Conservation (phyloP, 345 rosid species). For the Trapa incisa region DNA sequence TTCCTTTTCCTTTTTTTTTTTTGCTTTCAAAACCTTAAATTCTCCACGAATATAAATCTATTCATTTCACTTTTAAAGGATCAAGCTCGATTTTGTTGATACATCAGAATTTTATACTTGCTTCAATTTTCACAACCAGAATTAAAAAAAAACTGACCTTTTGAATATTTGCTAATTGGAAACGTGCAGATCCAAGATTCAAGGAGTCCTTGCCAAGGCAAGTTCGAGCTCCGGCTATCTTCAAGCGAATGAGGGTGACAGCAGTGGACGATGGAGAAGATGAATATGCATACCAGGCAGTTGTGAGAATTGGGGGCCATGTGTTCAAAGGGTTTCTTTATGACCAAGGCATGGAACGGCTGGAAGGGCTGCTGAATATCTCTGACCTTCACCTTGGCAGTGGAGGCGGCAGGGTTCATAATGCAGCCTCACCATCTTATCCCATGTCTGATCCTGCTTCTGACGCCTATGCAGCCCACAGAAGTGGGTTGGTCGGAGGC, state of each 20-base stretch:
- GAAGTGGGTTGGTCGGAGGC: conserved; percentile 22
- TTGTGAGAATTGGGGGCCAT: conserved; percentile 80
- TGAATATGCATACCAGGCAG: conserved; percentile 87
- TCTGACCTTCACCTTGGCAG: conserved; percentile 82
- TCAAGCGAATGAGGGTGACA: conserved; percentile 88
- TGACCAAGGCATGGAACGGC: conserved; percentile 65
- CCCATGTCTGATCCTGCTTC: conserved; percentile 43
- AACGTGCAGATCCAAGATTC: conserved; percentile 39
- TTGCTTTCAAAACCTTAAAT: not conserved
- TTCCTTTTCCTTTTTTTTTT: too few species aligned
- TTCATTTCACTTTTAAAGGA: not conserved
- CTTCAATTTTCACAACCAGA: too few species aligned
- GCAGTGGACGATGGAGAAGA: conserved; percentile 87
- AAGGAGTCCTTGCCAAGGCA: conserved; percentile 64
- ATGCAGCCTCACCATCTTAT: conserved; percentile 42
- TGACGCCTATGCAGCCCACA: conserved; percentile 45
- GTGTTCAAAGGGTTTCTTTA: conserved; percentile 85
- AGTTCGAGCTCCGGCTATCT: conserved; percentile 76
- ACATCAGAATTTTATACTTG: not conserved
- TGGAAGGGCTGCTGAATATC: conserved; percentile 62
- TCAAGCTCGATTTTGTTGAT: not conserved
- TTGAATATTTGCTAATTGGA: not conserved
- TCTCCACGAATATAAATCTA: not conserved
- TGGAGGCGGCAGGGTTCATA: conserved; percentile 25
- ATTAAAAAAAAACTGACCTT: not conserved